Evolutionary conservation across 768 basidiomycete species (phyloP), one percentile per base, ranked within the genome.

Genomic region (Termitomyces sp.): DNA sequence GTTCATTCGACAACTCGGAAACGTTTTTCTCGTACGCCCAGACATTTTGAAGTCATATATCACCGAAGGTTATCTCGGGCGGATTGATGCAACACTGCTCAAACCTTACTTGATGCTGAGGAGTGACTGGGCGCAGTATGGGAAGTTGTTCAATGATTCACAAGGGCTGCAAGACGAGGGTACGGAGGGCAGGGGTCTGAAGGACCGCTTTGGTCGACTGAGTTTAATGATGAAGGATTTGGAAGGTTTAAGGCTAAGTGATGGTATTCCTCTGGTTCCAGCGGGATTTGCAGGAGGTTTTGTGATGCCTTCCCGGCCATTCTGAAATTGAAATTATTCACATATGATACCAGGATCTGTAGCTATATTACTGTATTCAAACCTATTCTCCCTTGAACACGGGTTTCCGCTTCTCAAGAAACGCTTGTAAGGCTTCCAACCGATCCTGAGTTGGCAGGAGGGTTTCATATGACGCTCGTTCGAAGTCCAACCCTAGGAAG

Each of bases 11-110:
- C 95, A 98, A 72, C 85, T 99, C 5, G 97, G 96, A 64, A 96
- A 98, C 68, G 82, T 95, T 63, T 99, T 98, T 81, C 89, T 98
- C 62, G 91, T 99, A 51, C 92, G 89, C 55, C 95, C 96, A 7
- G 95, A 98, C 62, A 92, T 95, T 58, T 82, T 99, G 63, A 92
- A 90, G 65, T 92, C 95, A 4, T 98, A 97, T 75, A 94, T 98
- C 71, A 91, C 89, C 11, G 95, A 97, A 68, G 89, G 88, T 58
- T 93, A 94, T 71, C 87, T 99, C 15, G 94, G 94, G 9, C 84
- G 93, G 18, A 95, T 99, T 64, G 96, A 98, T 63, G 75, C 91
- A 3, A 79, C 80, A 18, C 81, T 98, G 15, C 82, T 99, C 41
- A 87, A 89, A 60, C 97, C 96, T 1, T 99, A 97, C 69, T 81